phyloP scores from a whole-genome alignment of 192 early-diverging fungal genomes.

The Phycomyces blakesleeanus region DNA sequence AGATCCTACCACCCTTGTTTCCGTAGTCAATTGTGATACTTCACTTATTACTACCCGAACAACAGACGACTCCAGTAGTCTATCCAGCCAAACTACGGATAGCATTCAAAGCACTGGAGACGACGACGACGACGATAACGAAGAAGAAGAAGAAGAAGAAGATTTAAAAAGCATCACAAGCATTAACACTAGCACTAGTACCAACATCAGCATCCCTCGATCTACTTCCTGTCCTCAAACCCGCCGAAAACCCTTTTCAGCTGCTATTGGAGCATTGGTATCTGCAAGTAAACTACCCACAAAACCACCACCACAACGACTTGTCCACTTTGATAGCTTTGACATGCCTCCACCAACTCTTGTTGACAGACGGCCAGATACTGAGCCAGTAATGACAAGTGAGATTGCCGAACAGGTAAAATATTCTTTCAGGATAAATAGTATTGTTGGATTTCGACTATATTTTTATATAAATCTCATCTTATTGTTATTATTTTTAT shows the following conservation, averaged over 20 bases:
- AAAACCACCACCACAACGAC: not conserved
- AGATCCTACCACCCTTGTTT: too few relatives aligned
- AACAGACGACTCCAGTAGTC: not conserved
- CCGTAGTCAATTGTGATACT: too few relatives aligned
- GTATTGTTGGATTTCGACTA: not conserved
- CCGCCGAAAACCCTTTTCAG: constrained; percentile 1
- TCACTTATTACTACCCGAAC: too few relatives aligned
- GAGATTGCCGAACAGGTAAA: constrained; percentile 48
- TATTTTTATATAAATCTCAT: constrained; percentile 5
- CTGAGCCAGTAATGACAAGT: constrained; percentile 40
- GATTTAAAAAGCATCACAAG: too few relatives aligned
- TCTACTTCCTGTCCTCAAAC: constrained; percentile 7
- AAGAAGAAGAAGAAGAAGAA: too few relatives aligned
- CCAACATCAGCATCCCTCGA: not conserved
- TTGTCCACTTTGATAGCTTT: constrained; percentile 14
- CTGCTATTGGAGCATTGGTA: constrained; percentile 23
- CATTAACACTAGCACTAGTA: not conserved
- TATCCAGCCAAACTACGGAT: not conserved
- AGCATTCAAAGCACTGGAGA: not conserved
- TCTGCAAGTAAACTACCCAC: constrained; percentile 22
- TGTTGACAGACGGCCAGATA: constrained; percentile 38
- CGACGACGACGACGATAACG: too few relatives aligned
- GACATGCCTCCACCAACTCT: constrained; percentile 36
- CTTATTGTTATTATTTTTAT: too few relatives aligned
- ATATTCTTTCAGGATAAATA: too few relatives aligned